phyloP scores from a whole-genome alignment of 257 asterid genomes.

The Plantago major region DNA sequence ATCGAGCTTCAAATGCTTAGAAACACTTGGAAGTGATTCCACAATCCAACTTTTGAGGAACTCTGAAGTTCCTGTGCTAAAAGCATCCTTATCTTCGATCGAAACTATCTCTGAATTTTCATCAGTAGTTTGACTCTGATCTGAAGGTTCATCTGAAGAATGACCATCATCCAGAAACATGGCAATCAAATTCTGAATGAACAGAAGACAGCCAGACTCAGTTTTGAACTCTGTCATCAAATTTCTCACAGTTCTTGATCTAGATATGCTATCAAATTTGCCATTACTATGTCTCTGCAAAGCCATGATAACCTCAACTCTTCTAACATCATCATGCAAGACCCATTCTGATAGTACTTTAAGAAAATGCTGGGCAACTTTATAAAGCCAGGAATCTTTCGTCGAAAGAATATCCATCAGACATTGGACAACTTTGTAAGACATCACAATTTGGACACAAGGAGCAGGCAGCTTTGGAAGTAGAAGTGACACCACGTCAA shows the following conservation, averaged over 20 bases:
- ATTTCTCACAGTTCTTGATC: slow-evolving; percentile 72
- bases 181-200: slow-evolving; percentile 57
- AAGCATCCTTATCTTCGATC: slow-evolving; percentile 64
- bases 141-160: slow-evolving; percentile 92
- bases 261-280: slow-evolving; percentile 71
- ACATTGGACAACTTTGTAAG: slow-evolving; percentile 83
- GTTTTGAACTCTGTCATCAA: slow-evolving; percentile 73
- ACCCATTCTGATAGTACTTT: slow-evolving; percentile 80
- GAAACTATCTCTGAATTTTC: slow-evolving; percentile 94
- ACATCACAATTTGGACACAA: slow-evolving; percentile 45
- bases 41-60: slow-evolving; percentile 79
- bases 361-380: slow-evolving; percentile 75
- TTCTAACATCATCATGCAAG: slow-evolving; percentile 58
- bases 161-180: slow-evolving; percentile 85
- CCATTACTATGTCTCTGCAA: slow-evolving; percentile 88
- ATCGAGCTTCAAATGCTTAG: slow-evolving; percentile 68
- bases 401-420: slow-evolving; percentile 80
- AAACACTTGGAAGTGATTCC: slow-evolving; percentile 70
- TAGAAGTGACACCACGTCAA: slow-evolving; percentile 67
- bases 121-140: slow-evolving; percentile 96
- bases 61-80: slow-evolving; percentile 54
- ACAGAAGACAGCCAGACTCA: slow-evolving; percentile 70
- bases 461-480: slow-evolving; percentile 73
- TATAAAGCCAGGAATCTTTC: slow-evolving; percentile 82
- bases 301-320: slow-evolving; percentile 84